Evolutionary conservation across 139 green algal genomes (phyloP), one percentile per base, ranked within the genome.

Genomic region (Chloropicon primus): DNA sequence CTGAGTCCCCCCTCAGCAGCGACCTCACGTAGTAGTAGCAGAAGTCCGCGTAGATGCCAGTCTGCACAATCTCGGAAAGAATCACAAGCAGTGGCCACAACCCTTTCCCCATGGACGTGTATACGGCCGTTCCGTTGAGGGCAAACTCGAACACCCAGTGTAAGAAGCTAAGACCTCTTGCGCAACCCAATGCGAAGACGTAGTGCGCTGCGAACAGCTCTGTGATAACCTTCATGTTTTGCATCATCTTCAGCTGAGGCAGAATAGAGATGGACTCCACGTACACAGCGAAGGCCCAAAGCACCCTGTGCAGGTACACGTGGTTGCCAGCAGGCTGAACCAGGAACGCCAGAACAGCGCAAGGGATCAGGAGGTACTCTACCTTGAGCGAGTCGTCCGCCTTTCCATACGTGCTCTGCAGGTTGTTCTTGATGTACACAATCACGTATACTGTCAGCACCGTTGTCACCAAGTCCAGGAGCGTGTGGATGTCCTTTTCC

Each of bases 401-500:
- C 1, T 84, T 78, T 77, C 96, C 92, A 87, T 97, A 97, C 10
- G 92, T 94, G 75, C 85, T 81, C 76, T 85, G 86, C 62, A 94
- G 81, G 21, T 82, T 82, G 27, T 80, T 79, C 1, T 84, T 72
- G 83, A 99, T 93, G 75, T 79, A 91, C 79, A 89, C 94, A 41
- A 98, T 85, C 2, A 98, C 93, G 74, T 84, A 94, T 27, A 79
- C 74, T 0, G 95, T 98, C 26, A 90, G 92, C 1, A 86, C 73
- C 25, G 98, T 85, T 1, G 95, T 98, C 21, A 96, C 72, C 0
- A 86, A 76, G 81, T 99, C 95, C 28, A 99, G 83, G 2, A 98
- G 28, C 1, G 95, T 98, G 87, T 99, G 95, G 73, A 98, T 94
- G 85, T 99, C 95, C 81, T 98, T 97, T 88, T 98, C 95, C 95